Base-by-base conservation (phyloP, 139 green algal species). In the Asterochloris erici region DNA sequence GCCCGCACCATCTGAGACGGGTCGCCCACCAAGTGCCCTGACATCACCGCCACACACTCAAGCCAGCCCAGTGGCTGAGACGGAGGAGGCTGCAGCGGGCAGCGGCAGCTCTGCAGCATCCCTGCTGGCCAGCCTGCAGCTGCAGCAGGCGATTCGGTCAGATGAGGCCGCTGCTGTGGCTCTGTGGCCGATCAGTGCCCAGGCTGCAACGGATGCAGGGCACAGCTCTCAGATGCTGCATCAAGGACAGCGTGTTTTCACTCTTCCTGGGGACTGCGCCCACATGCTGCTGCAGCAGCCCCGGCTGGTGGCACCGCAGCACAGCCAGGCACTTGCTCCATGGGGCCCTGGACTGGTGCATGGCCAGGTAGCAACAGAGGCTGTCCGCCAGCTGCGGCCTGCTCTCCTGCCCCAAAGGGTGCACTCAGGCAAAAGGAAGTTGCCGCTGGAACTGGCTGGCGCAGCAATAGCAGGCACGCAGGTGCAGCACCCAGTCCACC, bases 261-360 rank as follows among this genome's bases (percentile, higher is more conserved):
- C 12, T 68, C 0, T 70, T 69, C 68, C 38, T 26, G 23, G 76
- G 68, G 14, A 69, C 69, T 12, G 4, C 54, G 38, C 60, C 76
- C 60, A 14, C 47, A 24, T 80, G 60, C 75, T 38, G 68, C 75
- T 60, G 68, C 75, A 47, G 75, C 60, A 69, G 75, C 60, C 75
- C 60, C 68, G 15, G 11, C 15, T 12, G 26, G 38, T 66, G 47
- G 15, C 9, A 21, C 14, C 29, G 17, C 15, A 79, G 47, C 21
- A 64, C 47, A 28, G 60, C 73, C 11, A 0, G 14, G 23, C 38
- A 29, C 17, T 38, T 0, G 21, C 38, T 6, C 21, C 15, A 19
- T 77, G 4, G 16, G 19, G 21, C 17, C 66, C 19, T 24, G 21
- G 17, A 24, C 66, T 24, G 19, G 17, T 71, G 17, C 19, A 71